Base-by-base conservation (phyloP, 441 rosid genomes). In the Sinapis alba region DNA sequence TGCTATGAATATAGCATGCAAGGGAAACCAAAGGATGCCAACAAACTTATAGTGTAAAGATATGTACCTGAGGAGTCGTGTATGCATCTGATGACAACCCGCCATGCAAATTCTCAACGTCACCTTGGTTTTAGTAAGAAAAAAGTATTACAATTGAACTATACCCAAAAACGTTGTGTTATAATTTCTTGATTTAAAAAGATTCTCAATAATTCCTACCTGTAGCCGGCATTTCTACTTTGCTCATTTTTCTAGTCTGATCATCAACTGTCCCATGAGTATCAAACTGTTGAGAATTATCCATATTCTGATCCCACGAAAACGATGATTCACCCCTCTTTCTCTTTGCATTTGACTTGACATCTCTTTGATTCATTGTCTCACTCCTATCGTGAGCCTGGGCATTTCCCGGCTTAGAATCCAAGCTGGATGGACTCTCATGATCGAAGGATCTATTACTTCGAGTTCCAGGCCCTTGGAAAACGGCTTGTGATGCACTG, bases 381-480 rank as follows among this genome's bases (percentile, higher is more conserved):
- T 84, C 84, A 62, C 84, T 85, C 76, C 92, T 85, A 77, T 96
- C 98, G 76, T 91, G 99, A 23, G 98, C 84, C 78, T 90, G 98
- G 11, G 96, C 88, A 72, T 85, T 87, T 72, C 93, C 92, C 72
- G 98, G 89, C 77, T 89, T 86, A 34, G 97, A 86, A 76, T 92
- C 99, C 84, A 92, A 83, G 89, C 91, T 94, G 63, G 99, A 90
- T 54, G 98, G 96, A 82, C 99, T 94, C 84, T 90, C 99, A 58
- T 89, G 97, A 80, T 96, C 98, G 73, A 86, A 88, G 57, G 96
- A 95, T 73, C 85, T 83, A 73, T 89, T 83, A 83, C 93, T 90
- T 38, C 82, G 92, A 75, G 86, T 67, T 80, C 81, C 93, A 73
- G 95, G 77, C 65, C 89, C 98, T 81, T 87, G 98, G 86, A 87